A percentile compares a stretch with the other conserved stretches of the same genome.
Evolutionary conservation across 1,284 basidiomycete species (phyloP).

Genomic region (Thelephora terrestris): DNA sequence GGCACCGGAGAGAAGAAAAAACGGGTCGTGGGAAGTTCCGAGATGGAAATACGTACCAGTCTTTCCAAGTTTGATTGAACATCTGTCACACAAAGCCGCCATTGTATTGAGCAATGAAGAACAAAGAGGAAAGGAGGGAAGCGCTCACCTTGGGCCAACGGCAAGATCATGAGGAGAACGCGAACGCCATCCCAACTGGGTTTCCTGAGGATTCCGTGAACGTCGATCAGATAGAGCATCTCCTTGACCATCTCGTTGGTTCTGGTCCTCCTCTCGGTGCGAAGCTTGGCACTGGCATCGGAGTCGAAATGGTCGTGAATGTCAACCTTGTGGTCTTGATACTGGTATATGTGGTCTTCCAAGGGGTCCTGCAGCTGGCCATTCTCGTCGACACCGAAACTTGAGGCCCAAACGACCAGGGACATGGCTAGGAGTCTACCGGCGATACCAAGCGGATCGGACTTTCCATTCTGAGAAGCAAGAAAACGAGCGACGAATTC

Average conservation of each 20-base stretch:
- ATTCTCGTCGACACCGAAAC: constrained; percentile 74
- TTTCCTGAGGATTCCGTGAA: constrained; percentile 66
- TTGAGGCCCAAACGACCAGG: constrained; percentile 77
- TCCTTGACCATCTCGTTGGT: constrained; percentile 57
- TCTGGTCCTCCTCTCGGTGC: constrained; percentile 23
- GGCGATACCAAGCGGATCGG: constrained; percentile 42
- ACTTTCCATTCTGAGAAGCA: constrained; percentile 47
- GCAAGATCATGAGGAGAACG: constrained; percentile 65
- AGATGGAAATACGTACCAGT: constrained; percentile 24
- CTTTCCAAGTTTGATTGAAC: constrained; percentile 41
- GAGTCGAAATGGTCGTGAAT: not conserved
- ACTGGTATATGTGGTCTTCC: constrained; percentile 24
- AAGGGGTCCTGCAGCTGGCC: constrained; percentile 37
- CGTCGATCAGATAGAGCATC: constrained; percentile 69
- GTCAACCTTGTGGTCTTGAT: constrained; percentile 12
- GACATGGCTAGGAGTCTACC: constrained; percentile 59
- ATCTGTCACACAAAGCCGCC: constrained; percentile 22
- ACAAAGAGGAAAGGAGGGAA: constrained; percentile 5
- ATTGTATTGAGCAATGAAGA: constrained; percentile 1
- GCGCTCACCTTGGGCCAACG: constrained; percentile 67
- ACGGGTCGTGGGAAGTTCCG: not conserved
- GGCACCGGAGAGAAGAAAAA: not conserved
- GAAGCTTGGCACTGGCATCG: not conserved
- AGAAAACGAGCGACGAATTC: constrained; percentile 67
- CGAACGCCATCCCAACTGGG: constrained; percentile 82